These are phyloP conservation scores for Endocalyx cinctus DNA, from an alignment of 2,329 filamentous ascomycete genomes.

Conservation along the genomic window DNA sequence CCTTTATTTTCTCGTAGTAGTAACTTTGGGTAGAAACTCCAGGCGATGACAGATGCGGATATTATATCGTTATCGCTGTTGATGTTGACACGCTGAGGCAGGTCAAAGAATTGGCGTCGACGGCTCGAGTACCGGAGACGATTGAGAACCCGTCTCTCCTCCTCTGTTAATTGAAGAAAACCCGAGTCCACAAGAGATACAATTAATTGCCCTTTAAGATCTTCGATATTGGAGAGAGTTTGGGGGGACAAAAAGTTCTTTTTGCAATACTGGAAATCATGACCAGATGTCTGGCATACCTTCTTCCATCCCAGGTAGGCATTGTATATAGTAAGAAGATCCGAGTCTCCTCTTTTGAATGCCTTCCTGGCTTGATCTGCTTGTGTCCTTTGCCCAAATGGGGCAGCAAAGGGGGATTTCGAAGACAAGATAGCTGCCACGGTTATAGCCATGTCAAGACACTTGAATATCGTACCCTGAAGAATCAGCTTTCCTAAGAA, in stretches of 20 bases:
- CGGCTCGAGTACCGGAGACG: slow-evolving; percentile 63
- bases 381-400: slow-evolving; percentile 77
- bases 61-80: slow-evolving; percentile 79
- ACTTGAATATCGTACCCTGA: slow-evolving; percentile 80
- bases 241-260: slow-evolving; percentile 93
- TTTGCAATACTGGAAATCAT: slow-evolving; percentile 85
- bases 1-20: slow-evolving; percentile 77
- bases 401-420: slow-evolving; percentile 87
- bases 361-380: slow-evolving; percentile 73
- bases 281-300: slow-evolving; percentile 66
- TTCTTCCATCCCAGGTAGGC: slow-evolving; percentile 87
- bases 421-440: slow-evolving; percentile 90
- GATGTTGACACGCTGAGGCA: slow-evolving; percentile 68
- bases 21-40: slow-evolving; percentile 94
- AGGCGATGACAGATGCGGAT: slow-evolving; percentile 77
- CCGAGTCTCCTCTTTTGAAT: slow-evolving; percentile 84
- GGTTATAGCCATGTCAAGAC: slow-evolving; percentile 85
- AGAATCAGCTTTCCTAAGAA: slow-evolving; percentile 92
- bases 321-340: slow-evolving; percentile 89
- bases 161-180: slow-evolving; percentile 68
- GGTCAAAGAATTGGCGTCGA: slow-evolving; percentile 72
- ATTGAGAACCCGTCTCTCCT: slow-evolving; percentile 66
- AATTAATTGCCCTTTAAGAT: slow-evolving; percentile 87
- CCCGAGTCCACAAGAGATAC: slow-evolving; percentile 82
- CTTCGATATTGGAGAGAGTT: slow-evolving; percentile 86